Base-by-base conservation (phyloP, 1,284 basidiomycete species). In the Anthracocystis setariae region DNA sequence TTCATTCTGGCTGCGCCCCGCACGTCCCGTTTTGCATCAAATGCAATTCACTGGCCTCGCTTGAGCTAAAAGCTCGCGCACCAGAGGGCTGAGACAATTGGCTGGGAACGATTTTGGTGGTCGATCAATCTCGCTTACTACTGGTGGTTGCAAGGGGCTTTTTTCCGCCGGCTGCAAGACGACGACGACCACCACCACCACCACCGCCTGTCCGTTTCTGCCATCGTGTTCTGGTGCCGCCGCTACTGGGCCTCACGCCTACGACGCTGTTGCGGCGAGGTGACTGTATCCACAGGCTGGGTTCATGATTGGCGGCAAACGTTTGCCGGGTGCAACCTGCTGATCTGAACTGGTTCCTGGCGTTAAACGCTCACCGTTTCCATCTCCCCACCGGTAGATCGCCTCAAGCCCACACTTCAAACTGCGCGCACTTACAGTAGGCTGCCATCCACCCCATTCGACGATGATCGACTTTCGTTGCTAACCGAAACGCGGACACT, bases 151-250 rank as follows among this genome's bases (percentile, higher is more conserved):
- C 35, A 13, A 5, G 15, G 13, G 13, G 20, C 18, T 23, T 21
- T 18, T 42, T 47, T 20, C 29, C 29, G 27, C 29, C 29, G 27
- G 9, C 52, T n/a, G n/a, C n/a, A n/a, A n/a, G n/a, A n/a, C n/a
- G n/a, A n/a, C n/a, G n/a, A n/a, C n/a, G n/a, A n/a, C n/a, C n/a
- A n/a, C n/a, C n/a, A n/a, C n/a, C n/a, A n/a, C n/a, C n/a, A n/a
- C n/a, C n/a, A n/a, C n/a, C n/a, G 42, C 37, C 46, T 49, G 54
- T 48, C 54, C 46, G 33, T 43, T 57, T 44, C 46, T 57, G 54
- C 53, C 45, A 43, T 49, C 33, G 32, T 57, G 46, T 12, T 29
- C 29, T 12, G 29, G 29, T 29, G 7, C 7, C 29, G 5, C 7
- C 29, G 12, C 29, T 29, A 29, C 29, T 29, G 7, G 29, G 12